phyloP scores from a whole-genome alignment of 2,329 filamentous ascomycete species.

The Trichophyton benhamiae region DNA sequence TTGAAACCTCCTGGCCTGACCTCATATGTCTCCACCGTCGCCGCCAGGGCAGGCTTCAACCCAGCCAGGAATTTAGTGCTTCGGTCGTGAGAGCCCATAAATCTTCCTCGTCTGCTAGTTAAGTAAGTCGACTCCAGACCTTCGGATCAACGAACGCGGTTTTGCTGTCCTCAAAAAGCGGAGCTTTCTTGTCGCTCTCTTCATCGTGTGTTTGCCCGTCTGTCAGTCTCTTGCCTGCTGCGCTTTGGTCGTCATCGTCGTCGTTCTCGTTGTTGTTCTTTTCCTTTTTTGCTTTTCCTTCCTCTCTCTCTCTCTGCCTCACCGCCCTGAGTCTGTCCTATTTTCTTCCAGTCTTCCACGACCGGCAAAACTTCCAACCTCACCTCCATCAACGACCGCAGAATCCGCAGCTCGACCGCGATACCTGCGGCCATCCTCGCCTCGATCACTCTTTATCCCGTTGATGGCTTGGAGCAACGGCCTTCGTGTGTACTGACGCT shows the following conservation, averaged over 20 bases:
- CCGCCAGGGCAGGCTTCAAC: constrained; percentile 3
- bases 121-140: neutral
- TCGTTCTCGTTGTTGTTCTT: neutral
- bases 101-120: neutral
- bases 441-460: neutral
- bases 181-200: neutral
- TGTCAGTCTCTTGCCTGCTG: too few species aligned
- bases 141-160: neutral
- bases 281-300: neutral
- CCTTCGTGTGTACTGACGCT: neutral
- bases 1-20: constrained; percentile 1
- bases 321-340: neutral
- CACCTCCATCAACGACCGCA: neutral
- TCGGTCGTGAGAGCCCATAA: neutral
- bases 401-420: neutral
- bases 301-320: neutral
- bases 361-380: neutral
- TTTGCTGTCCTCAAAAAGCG: neutral
- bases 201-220: neutral
- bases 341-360: neutral
- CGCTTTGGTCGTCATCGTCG: neutral
- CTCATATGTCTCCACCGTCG: constrained; percentile 3
- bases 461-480: neutral
- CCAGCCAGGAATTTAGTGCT: neutral
- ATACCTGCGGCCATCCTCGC: neutral